Base-by-base conservation (phyloP, 805 yeast species). In the Candida fluviatilis region DNA sequence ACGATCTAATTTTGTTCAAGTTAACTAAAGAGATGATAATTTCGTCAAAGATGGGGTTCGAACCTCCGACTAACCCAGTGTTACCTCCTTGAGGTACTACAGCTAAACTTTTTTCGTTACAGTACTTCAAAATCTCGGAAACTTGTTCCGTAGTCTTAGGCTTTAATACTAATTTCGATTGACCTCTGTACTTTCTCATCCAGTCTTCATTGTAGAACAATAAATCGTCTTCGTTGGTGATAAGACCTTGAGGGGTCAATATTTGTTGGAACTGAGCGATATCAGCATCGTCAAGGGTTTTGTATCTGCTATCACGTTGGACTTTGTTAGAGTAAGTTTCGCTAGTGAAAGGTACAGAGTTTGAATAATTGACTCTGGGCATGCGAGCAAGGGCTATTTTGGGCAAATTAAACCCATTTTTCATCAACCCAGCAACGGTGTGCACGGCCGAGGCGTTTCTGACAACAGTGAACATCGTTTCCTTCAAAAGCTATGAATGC, bases 31-130 rank as follows among this genome's bases (percentile, higher is more conserved):
- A 82, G 17, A 90, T 49, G 17, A 90, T 75, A 35, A 90, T 77
- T 63, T 90, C 98, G 60, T 90, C 98, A 60, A 88, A 90, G 1
- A 90, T 82, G 0, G 97, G 96, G 14, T 82, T 78, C 4, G 95
- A 84, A 4, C 97, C 98, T 47, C 97, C 98, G 30, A 90, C 98
- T 33, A 90, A 73, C 18, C 96, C 96, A 1, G 97, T 91, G 63
- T 91, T 90, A 50, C 98, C 98, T 56, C 97, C 96, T 64, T 91
- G 97, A 12, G 98, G 97, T 7, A 88, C 95, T 34, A 90, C 79
- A 0, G 97, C 96, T 19, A 90, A 62, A 43, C 73, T 76, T 35
- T 79, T 62, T 21, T 81, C 85, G 54, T 84, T 84, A 68, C 96
- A 87, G 62, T 88, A 83, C 57, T 78, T 79, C 55, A 91, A 55